Percentiles rank a stretch among this genome's conserved stretches.
These are phyloP conservation scores for Aureobasidium pullulans DNA, from an alignment of 2,329 filamentous ascomycete species.

Conservation along the genomic window DNA sequence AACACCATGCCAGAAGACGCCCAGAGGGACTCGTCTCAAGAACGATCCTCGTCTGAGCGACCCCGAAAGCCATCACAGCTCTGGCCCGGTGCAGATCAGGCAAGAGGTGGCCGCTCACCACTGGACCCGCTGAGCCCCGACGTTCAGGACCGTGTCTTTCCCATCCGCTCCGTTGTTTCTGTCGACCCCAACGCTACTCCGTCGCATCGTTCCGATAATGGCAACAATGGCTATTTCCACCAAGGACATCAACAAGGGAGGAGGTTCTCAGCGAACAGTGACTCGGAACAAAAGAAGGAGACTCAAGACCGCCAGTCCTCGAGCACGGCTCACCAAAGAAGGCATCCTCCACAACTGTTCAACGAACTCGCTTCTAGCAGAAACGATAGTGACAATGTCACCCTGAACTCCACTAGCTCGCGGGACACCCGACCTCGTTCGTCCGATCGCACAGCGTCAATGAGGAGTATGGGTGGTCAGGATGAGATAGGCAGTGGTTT, in stretches of 20 bases:
- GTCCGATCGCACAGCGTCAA: constrained; percentile 25
- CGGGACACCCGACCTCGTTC: constrained; percentile 19
- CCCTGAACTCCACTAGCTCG: constrained; percentile 15
- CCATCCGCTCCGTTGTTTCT: constrained; percentile 72
- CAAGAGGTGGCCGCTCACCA: not conserved
- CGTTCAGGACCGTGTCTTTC: constrained; percentile 60
- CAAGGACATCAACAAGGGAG: not conserved
- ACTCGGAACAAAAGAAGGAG: not conserved
- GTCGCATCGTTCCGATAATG: constrained; percentile 19
- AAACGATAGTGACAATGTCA: constrained; percentile 16
- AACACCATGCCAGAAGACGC: not conserved
- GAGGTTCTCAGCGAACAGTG: not conserved
- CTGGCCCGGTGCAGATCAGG: not conserved
- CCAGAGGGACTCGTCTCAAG: not conserved
- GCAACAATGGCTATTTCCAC: constrained; percentile 34
- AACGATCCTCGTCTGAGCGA: not conserved
- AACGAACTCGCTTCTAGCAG: constrained; percentile 28
- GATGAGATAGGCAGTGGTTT: constrained; percentile 40
- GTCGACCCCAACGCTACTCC: constrained; percentile 51
- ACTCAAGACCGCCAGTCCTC: not conserved
- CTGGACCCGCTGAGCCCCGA: constrained; percentile 32
- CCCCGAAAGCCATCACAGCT: not conserved
- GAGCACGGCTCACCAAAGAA: not conserved
- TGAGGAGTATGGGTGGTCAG: constrained; percentile 27
- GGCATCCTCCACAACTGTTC: constrained; percentile 28